A percentile compares a stretch with the other conserved stretches of the same genome.
Conservation (phyloP, 2,329 filamentous ascomycete genomes). For the Neophaeococcomyces aloes region DNA sequence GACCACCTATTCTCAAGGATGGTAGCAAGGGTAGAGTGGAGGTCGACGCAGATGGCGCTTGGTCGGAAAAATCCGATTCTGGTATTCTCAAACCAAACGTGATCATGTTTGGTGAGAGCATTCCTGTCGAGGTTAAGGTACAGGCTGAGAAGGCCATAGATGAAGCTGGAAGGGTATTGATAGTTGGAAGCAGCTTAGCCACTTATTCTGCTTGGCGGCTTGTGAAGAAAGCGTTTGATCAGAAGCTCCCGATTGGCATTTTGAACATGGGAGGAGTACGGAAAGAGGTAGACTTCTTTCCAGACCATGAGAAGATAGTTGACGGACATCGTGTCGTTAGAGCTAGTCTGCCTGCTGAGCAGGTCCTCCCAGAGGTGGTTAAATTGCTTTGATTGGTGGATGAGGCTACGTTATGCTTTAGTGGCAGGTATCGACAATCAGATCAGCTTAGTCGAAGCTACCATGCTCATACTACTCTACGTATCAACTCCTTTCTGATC, state of each 20-base stretch:
- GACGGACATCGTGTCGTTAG: conserved; percentile 25
- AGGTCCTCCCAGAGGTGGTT: conserved; percentile 32
- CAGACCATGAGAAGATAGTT: conserved; percentile 15
- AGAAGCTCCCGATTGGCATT: conserved; percentile 74
- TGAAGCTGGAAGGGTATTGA: conserved; percentile 59
- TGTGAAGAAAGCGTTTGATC: conserved; percentile 70
- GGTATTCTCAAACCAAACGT: conserved; percentile 88
- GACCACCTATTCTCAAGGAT: conserved; percentile 48
- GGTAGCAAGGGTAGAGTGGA: conserved; percentile 50
- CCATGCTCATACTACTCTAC: no score
- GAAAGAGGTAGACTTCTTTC: conserved; percentile 36
- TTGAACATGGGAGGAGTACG: conserved; percentile 57
- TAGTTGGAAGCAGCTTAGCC: conserved; percentile 81
- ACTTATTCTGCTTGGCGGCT: conserved; percentile 93
- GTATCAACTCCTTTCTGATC: no score
- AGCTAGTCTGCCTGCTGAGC: conserved; percentile 34
- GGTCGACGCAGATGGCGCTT: conserved; percentile 71
- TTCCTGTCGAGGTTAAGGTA: conserved; percentile 56
- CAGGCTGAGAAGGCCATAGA: conserved; percentile 74
- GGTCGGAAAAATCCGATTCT: conserved; percentile 51
- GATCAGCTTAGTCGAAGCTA: no score
- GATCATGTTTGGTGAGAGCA: conserved; percentile 93
- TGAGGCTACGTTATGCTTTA: not conserved
- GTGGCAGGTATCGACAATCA: no score
- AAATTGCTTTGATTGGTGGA: conserved; percentile 9